Percentiles rank a stretch among this genome's conserved stretches.
Evolutionary conservation across 768 basidiomycete genomes (phyloP).

Genomic region (Hemileccinum impolitum): DNA sequence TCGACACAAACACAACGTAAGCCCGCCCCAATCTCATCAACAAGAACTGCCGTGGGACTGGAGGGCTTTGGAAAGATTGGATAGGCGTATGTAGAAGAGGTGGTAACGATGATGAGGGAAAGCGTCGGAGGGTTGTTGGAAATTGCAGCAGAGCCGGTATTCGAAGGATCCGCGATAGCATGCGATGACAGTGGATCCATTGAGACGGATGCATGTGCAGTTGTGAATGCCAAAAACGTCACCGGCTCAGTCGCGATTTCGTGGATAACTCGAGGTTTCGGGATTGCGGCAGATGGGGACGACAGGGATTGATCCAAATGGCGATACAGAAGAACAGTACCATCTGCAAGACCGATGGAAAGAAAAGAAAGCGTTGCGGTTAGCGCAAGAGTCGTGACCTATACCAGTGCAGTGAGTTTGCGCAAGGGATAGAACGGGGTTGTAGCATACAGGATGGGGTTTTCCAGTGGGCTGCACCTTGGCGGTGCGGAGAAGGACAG

Average conservation of each 20-base stretch:
- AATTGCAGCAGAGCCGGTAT: not conserved
- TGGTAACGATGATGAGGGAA: slow-evolving; percentile 86
- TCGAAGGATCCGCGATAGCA: slow-evolving; percentile 18
- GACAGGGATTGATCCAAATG: slow-evolving; percentile 89
- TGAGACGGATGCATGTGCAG: slow-evolving; percentile 18
- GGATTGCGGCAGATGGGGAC: slow-evolving; percentile 70
- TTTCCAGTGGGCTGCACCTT: slow-evolving; percentile 74
- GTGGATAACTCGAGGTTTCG: slow-evolving; percentile 81
- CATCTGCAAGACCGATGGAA: slow-evolving; percentile 92
- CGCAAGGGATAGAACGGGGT: not conserved
- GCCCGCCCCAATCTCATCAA: slow-evolving; percentile 85
- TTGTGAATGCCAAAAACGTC: slow-evolving; percentile 87
- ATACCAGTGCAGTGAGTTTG: not conserved
- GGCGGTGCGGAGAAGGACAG: slow-evolving; percentile 65
- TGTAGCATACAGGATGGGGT: slow-evolving; percentile 65
- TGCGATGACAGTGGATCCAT: slow-evolving; percentile 20
- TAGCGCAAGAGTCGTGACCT: slow-evolving; percentile 79
- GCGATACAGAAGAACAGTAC: slow-evolving; percentile 86
- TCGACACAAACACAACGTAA: slow-evolving; percentile 86
- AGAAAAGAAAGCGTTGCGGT: slow-evolving; percentile 78
- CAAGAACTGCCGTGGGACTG: slow-evolving; percentile 59
- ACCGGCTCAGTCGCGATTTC: slow-evolving; percentile 86
- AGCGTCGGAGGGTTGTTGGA: slow-evolving; percentile 33
- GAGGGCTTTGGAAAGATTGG: slow-evolving; percentile 69
- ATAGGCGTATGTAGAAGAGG: slow-evolving; percentile 73